Evolutionary conservation across 345 rosid genomes (phyloP).

Genomic region (Geranium brycei): DNA sequence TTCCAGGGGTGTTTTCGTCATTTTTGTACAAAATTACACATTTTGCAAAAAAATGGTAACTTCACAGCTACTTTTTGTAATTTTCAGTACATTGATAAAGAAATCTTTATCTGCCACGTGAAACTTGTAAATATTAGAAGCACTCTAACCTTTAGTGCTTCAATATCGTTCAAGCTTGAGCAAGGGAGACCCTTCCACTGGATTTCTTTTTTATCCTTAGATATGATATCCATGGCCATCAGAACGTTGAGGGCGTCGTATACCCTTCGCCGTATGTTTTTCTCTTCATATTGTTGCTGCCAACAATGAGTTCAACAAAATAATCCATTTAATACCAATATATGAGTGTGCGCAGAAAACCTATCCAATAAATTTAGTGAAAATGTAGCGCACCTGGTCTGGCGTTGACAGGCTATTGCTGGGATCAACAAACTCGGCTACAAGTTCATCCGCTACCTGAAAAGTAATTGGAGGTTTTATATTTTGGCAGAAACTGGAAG

Average conservation of each 20-base stretch:
- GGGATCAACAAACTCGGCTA: conserved; percentile 92
- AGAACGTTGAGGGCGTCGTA: conserved; percentile 98
- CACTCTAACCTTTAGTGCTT: conserved; percentile 74
- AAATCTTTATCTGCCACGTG: neutral
- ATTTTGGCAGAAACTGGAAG: conserved; percentile 4
- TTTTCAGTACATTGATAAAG: neutral
- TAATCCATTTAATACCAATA: neutral
- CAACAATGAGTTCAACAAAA: conserved; percentile 8
- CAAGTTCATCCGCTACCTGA: conserved; percentile 99
- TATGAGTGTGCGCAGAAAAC: neutral
- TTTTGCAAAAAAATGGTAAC: neutral
- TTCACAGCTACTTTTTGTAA: neutral
- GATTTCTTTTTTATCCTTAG: conserved; percentile 94
- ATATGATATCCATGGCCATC: conserved; percentile 98
- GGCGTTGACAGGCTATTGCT: conserved; percentile 52
- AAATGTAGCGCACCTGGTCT: conserved; percentile 60
- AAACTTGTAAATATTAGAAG: conserved; percentile 7
- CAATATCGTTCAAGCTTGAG: conserved; percentile 78
- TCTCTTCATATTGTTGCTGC: conserved; percentile 98
- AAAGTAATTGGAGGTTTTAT: conserved; percentile 25
- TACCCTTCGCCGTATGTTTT: conserved; percentile 92
- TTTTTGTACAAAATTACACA: conserved; percentile 2
- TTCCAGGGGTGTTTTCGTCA: no score
- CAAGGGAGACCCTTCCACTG: conserved; percentile 99
- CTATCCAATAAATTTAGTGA: neutral